These are phyloP conservation scores for Aspergillus clavatus DNA, from an alignment of 2,329 filamentous ascomycete species.

Conservation along the genomic window DNA sequence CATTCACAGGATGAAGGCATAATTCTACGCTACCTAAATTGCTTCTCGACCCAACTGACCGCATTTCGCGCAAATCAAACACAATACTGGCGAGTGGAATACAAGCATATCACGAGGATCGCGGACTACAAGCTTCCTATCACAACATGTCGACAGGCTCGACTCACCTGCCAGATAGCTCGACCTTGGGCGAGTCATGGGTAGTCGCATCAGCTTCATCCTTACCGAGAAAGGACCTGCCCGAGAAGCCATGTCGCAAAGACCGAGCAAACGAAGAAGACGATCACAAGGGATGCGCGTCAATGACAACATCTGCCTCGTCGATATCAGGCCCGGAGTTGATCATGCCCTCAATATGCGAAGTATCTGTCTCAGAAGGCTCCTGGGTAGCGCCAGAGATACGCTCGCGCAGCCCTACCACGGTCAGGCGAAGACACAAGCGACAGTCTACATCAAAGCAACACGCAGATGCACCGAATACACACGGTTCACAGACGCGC, in stretches of 20 bases:
- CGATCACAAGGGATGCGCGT: conserved; percentile 17
- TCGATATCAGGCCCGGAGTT: conserved; percentile 34
- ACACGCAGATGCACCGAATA: not conserved
- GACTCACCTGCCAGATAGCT: conserved; percentile 4
- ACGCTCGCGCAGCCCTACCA: conserved; percentile 11
- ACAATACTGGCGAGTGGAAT: no score
- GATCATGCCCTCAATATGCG: conserved; percentile 39
- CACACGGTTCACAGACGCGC: not conserved
- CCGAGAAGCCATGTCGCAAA: conserved; percentile 9
- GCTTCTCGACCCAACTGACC: no score
- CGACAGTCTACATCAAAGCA: conserved; percentile 1
- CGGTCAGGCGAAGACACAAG: conserved; percentile 23
- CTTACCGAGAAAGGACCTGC: conserved; percentile 10
- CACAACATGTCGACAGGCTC: not conserved
- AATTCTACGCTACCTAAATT: no score
- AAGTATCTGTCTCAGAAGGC: conserved; percentile 28
- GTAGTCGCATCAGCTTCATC: conserved; percentile 27
- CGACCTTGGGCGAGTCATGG: conserved; percentile 35
- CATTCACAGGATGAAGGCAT: no score
- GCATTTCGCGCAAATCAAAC: no score
- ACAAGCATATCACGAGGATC: no score
- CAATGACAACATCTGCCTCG: conserved; percentile 22
- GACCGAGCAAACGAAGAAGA: conserved; percentile 7
- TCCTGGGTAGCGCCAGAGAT: conserved; percentile 31
- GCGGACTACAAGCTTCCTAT: no score